Evolutionary conservation across 805 yeast genomes (phyloP).

Genomic region (Myxozyma lipomycoides): DNA sequence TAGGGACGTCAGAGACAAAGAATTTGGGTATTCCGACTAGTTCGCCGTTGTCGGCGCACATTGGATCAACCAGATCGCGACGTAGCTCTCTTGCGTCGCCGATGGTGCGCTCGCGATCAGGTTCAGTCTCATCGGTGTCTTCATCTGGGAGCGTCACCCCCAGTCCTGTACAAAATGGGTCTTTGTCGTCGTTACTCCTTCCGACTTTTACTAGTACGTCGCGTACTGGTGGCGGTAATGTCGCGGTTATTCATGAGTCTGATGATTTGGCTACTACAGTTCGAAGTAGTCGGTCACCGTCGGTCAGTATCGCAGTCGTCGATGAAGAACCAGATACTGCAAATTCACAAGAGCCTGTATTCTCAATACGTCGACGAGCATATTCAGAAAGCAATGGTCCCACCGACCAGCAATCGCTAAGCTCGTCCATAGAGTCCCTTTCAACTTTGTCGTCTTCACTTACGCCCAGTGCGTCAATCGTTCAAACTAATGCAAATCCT

Average conservation of each 20-base stretch:
- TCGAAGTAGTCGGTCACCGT: background rate
- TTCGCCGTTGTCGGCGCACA: background rate
- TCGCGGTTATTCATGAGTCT: constrained; percentile 1
- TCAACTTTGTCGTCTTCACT: constrained; percentile 2
- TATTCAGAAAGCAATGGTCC: too few relatives aligned
- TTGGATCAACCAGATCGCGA: background rate
- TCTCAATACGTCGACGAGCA: too few relatives aligned
- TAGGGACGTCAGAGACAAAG: background rate
- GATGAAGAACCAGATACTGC: too few relatives aligned
- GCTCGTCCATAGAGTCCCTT: constrained; percentile 5
- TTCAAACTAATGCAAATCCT: constrained; percentile 3
- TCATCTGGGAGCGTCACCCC: constrained; percentile 6
- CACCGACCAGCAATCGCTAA: background rate
- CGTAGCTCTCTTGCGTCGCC: constrained; percentile 10
- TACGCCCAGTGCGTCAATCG: background rate
- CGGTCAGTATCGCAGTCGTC: too few relatives aligned
- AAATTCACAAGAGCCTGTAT: background rate
- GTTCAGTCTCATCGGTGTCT: constrained; percentile 12
- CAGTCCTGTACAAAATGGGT: constrained; percentile 2
- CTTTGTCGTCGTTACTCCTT: constrained; percentile 2
- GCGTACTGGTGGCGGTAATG: background rate
- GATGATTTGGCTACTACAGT: background rate
- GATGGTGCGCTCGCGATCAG: constrained; percentile 4
- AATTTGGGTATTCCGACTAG: background rate
- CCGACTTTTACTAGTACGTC: constrained; percentile 20